Evolutionary conservation across 2,329 filamentous ascomycete genomes (phyloP), one percentile per base, ranked within the genome.

Genomic region (Tolypocladium guangdongense): DNA sequence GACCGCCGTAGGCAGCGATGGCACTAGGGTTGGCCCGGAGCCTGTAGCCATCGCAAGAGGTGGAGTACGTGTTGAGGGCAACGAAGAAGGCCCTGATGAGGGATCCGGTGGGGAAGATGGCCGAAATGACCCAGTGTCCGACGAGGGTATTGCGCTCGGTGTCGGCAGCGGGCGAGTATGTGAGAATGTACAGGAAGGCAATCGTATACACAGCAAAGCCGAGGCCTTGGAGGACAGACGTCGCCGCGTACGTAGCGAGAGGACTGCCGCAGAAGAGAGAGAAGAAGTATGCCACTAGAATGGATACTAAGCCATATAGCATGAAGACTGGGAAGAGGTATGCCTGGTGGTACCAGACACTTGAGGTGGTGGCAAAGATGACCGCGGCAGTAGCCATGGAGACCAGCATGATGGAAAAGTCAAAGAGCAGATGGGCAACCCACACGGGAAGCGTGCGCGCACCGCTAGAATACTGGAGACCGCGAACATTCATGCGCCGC

Each of bases 381-480:
- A 81, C 80, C 22, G 84, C 81, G 11, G 81, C 77, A 11, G 95
- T 62, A 8, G 83, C 82, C 22, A 84, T 83, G 27, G 83, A 80
- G 10, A 66, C 53, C 14, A 95, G 64, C 1, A 90, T 84, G 53
- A 95, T 83, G 45, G 80, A 65, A 58, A 91, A 90, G 70, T 96
- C 91, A 63, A 96, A 95, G 0, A 76, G 63, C 1, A 87, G 75
- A 64, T 96, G 95, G 1, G 91, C 88, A 5, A 88, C 69, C 91
- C 92, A 96, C 2, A 96, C 74, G 0, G 90, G 88, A 7, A 88
- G 74, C 0, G 88, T 85, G 16, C 88, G 78, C 30, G 96, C 90
- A 48, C 91, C 91, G 64, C 96, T 96, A 52, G 88, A 95, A 69
- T 95, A 96, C 67, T 96, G 86, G 32, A 96, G 74, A 18, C 87